A percentile compares a stretch with the other conserved stretches of the same genome.
Conservation (phyloP, 129 eudicot species). For the Mikania micrantha region DNA sequence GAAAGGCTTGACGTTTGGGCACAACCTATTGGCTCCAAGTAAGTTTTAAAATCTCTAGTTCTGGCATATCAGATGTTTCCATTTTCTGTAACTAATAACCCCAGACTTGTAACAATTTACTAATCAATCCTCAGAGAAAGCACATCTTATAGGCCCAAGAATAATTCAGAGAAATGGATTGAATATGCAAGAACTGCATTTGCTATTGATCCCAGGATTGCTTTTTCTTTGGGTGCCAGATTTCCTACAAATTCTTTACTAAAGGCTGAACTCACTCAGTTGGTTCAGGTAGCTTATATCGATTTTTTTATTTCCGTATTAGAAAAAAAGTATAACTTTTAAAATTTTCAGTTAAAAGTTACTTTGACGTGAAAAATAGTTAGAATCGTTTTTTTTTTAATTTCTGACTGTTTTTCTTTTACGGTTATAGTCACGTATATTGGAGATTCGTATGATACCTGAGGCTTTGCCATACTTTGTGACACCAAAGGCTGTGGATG, state of each 20-base stretch:
- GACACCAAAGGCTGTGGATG: slow-evolving; percentile 90
- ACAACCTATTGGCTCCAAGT: slow-evolving; percentile 81
- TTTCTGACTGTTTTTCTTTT: background rate
- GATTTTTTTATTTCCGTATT: background rate
- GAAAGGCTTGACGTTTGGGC: slow-evolving; percentile 99
- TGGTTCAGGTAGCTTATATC: slow-evolving; percentile 65
- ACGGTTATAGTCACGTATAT: slow-evolving; percentile 62
- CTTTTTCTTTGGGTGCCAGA: slow-evolving; percentile 79
- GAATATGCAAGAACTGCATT: slow-evolving; percentile 90
- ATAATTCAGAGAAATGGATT: slow-evolving; percentile 85
- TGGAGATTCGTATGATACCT: slow-evolving; percentile 90
- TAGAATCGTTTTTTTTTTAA: background rate
- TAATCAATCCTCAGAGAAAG: slow-evolving; percentile 45
- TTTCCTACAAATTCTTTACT: slow-evolving; percentile 71
- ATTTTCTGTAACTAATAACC: background rate
- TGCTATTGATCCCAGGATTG: slow-evolving; percentile 89
- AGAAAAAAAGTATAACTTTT: background rate
- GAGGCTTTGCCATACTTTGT: slow-evolving; percentile 93
- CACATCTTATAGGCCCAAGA: slow-evolving; percentile 51
- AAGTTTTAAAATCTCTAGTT: slow-evolving; percentile 12
- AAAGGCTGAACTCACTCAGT: slow-evolving; percentile 67
- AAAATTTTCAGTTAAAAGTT: background rate
- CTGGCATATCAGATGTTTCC: background rate
- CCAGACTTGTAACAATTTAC: slow-evolving; percentile 12
- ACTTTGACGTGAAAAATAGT: background rate